These are phyloP conservation scores for Grammothele lineata DNA, from an alignment of 768 basidiomycete genomes.

Conservation along the genomic window DNA sequence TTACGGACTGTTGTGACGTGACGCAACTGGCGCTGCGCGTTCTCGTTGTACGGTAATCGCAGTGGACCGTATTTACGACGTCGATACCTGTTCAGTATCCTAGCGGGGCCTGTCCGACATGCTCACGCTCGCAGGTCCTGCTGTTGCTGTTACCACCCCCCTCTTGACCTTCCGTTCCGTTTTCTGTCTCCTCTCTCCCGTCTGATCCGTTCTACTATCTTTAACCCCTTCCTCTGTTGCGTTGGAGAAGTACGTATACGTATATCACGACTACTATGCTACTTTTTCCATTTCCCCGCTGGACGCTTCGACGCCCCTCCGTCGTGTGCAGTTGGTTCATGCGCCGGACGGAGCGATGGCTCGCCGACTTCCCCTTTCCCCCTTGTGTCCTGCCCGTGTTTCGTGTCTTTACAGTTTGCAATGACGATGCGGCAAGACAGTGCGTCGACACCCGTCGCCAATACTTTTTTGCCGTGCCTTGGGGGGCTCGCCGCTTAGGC, in stretches of 20 bases:
- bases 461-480: too few relatives aligned
- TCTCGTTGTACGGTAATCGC: constrained; percentile 17
- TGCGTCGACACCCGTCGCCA: constrained; percentile 16
- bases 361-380: too few relatives aligned
- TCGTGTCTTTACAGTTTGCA: too few relatives aligned
- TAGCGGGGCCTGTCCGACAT: background rate
- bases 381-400: too few relatives aligned
- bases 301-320: constrained; percentile 22
- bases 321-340: too few relatives aligned
- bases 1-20: constrained; percentile 4
- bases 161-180: background rate
- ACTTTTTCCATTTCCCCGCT: constrained; percentile 6
- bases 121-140: background rate
- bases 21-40: constrained; percentile 11
- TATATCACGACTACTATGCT: too few relatives aligned
- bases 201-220: constrained; percentile 3
- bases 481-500: too few relatives aligned
- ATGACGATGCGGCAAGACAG: constrained; percentile 17
- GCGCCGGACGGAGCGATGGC: too few relatives aligned
- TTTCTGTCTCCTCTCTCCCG: background rate
- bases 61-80: constrained; percentile 15
- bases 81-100: constrained; percentile 14
- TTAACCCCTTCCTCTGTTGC: background rate
- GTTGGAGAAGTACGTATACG: constrained; percentile 7
- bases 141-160: background rate